Conservation (phyloP, 495 filamentous ascomycete species). For the Tuber brumale region DNA sequence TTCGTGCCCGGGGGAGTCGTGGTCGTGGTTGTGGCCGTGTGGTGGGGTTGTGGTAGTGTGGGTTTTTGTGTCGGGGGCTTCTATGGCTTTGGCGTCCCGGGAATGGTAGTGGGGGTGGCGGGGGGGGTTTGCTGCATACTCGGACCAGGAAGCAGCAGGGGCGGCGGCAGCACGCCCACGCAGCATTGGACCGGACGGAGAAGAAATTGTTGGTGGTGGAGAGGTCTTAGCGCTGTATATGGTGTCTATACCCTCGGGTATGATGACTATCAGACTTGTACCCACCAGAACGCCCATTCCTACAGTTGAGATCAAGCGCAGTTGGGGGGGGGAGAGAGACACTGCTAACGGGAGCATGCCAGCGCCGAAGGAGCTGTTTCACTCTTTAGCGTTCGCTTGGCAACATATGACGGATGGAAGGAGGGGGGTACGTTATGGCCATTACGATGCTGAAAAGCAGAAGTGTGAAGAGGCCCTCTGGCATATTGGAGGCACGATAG, state of each 20-base stretch:
- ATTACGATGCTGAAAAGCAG: conserved; percentile 82
- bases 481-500: conserved; percentile 16
- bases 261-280: conserved; percentile 92
- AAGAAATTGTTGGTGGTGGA: conserved; percentile 13
- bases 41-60: neutral
- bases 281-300: conserved; percentile 92
- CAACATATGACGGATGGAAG: conserved; percentile 11
- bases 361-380: conserved; percentile 79
- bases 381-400: conserved; percentile 39
- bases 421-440: conserved; percentile 71
- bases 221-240: conserved; percentile 50
- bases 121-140: neutral
- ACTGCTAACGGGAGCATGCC: conserved; percentile 89
- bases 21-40: conserved; percentile 1
- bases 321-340: conserved; percentile 77
- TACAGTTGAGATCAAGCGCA: conserved; percentile 82
- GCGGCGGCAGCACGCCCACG: neutral
- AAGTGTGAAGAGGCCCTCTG: conserved; percentile 76
- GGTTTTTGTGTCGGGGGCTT: neutral
- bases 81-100: conserved; percentile 8
- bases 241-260: conserved; percentile 92
- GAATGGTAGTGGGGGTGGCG: conserved; percentile 1
- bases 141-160: neutral
- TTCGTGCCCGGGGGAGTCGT: neutral
- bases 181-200: conserved; percentile 9